These are phyloP conservation scores for Sequoiadendron giganteum DNA, from an alignment of 75 land plant genomes.

Conservation along the genomic window DNA sequence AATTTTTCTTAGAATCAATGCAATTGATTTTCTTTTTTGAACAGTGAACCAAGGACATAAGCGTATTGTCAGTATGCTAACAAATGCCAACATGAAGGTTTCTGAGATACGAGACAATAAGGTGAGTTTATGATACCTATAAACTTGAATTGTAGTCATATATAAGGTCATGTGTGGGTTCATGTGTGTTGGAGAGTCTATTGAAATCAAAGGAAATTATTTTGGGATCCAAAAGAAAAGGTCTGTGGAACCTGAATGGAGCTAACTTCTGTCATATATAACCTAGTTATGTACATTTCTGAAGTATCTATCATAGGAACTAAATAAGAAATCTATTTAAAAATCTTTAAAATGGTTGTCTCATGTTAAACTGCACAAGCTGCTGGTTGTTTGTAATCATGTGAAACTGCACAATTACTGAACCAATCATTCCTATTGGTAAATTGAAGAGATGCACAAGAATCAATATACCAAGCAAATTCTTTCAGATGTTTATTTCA, in stretches of 20 bases:
- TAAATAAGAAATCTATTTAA: neutral
- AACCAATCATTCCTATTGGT: too few relatives aligned
- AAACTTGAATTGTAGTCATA: neutral
- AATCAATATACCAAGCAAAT: too few relatives aligned
- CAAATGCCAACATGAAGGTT: neutral
- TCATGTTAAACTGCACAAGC: neutral
- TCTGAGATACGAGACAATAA: conserved; percentile 7
- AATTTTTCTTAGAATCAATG: neutral
- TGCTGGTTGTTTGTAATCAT: neutral
- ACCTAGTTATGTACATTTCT: neutral
- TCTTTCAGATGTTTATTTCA: too few relatives aligned
- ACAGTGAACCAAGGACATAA: neutral
- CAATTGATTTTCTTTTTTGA: neutral
- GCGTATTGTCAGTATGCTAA: neutral
- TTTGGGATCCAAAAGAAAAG: neutral
- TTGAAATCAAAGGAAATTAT: neutral
- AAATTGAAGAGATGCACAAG: too few relatives aligned
- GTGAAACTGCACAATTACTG: too few relatives aligned
- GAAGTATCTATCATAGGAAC: neutral
- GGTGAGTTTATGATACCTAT: neutral
- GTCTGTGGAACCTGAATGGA: neutral
- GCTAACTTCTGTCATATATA: neutral
- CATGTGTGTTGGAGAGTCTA: neutral
- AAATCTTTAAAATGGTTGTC: neutral
- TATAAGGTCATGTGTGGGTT: neutral